These are phyloP conservation scores for Clonostachys solani DNA, from an alignment of 2,329 filamentous ascomycete genomes.

Conservation along the genomic window DNA sequence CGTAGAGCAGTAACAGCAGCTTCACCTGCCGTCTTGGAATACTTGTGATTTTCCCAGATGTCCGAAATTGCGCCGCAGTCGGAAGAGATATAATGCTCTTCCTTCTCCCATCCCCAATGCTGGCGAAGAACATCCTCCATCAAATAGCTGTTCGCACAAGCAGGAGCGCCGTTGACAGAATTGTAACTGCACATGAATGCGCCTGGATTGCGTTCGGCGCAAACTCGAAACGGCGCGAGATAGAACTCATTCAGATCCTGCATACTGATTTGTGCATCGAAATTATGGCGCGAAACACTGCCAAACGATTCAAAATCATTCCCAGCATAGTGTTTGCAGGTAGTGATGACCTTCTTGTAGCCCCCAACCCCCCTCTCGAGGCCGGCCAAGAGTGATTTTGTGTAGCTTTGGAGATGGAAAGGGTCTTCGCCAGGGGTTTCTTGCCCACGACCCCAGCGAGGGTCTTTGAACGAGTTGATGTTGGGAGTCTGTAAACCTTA, in stretches of 20 bases:
- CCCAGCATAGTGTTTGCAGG: slow-evolving; percentile 54
- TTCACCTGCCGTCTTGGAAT: slow-evolving; percentile 24
- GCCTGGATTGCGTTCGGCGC: slow-evolving; percentile 49
- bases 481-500: slow-evolving; percentile 61
- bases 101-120: slow-evolving; percentile 59
- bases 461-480: slow-evolving; percentile 60
- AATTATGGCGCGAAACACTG: slow-evolving; percentile 32
- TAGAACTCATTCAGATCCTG: slow-evolving; percentile 67
- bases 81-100: slow-evolving; percentile 58
- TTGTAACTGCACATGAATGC: slow-evolving; percentile 61
- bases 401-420: slow-evolving; percentile 42
- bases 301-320: slow-evolving; percentile 49
- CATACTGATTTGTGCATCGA: slow-evolving; percentile 47
- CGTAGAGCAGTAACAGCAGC: slow-evolving; percentile 24
- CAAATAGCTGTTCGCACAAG: slow-evolving; percentile 59
- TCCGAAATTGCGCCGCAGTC: slow-evolving; percentile 63
- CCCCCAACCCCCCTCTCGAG: slow-evolving; percentile 29
- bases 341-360: slow-evolving; percentile 40
- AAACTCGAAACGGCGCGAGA: slow-evolving; percentile 58
- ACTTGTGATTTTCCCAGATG: slow-evolving; percentile 41
- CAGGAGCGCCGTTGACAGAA: slow-evolving; percentile 59
- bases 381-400: slow-evolving; percentile 45
- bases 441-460: slow-evolving; percentile 54
- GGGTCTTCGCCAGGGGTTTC: slow-evolving; percentile 56
- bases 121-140: slow-evolving; percentile 59